phyloP scores from a whole-genome alignment of 2,329 filamentous ascomycete genomes.

The Pseudopithomyces chartarum region DNA sequence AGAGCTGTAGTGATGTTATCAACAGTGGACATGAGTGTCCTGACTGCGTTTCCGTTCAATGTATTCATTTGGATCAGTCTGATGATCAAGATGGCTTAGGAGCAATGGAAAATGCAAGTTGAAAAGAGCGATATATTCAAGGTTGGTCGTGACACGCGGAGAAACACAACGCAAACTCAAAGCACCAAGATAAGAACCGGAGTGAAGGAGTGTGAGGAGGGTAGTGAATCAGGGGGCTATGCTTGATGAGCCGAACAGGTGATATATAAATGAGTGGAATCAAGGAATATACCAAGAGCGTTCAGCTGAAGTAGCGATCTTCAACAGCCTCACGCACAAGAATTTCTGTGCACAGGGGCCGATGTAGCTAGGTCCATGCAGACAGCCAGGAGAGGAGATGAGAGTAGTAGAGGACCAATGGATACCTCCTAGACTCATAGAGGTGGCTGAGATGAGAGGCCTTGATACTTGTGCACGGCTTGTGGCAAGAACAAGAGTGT shows the following conservation, averaged over 20 bases:
- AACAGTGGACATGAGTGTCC: slow-evolving; percentile 29
- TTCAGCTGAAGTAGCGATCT: slow-evolving; percentile 3
- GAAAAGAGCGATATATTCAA: neutral
- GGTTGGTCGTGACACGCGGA: neutral
- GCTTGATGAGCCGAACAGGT: neutral
- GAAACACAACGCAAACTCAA: neutral
- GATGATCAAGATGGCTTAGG: neutral
- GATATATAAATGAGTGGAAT: neutral
- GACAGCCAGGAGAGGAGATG: neutral
- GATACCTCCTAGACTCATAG: neutral
- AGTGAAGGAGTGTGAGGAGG: neutral
- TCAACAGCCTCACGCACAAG: neutral
- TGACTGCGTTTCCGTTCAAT: slow-evolving; percentile 19
- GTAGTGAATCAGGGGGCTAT: neutral
- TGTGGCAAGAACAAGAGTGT: slow-evolving; percentile 1
- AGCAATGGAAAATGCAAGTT: neutral
- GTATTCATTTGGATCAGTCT: neutral
- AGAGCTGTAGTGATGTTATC: slow-evolving; percentile 41
- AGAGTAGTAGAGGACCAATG: neutral
- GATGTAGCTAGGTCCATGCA: neutral
- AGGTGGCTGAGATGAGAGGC: neutral
- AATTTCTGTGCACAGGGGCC: neutral
- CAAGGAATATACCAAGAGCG: neutral
- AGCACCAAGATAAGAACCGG: neutral
- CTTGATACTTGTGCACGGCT: neutral